A percentile compares a stretch with the other conserved stretches of the same genome.
These are phyloP conservation scores for Citrullus amarus DNA, from an alignment of 306 rosid genomes.

Conservation along the genomic window DNA sequence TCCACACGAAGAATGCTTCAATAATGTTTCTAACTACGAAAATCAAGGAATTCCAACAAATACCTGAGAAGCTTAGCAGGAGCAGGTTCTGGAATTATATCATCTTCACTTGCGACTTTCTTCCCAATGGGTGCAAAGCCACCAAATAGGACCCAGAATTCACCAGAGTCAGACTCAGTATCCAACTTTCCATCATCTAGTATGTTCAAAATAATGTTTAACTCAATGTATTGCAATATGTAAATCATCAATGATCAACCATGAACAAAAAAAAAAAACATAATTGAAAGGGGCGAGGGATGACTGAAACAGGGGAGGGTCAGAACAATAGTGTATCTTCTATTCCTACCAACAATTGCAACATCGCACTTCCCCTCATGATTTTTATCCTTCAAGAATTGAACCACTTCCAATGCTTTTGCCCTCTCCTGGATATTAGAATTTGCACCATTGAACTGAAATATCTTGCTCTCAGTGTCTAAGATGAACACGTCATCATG, in stretches of 20 bases:
- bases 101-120: conserved; percentile 77
- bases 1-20: background rate
- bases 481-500: conserved; percentile 97
- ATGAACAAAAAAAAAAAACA: conserved; percentile 11
- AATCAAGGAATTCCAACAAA: background rate
- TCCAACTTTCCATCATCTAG: conserved; percentile 98
- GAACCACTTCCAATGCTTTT: conserved; percentile 90
- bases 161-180: conserved; percentile 98
- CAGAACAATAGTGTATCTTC: background rate
- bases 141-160: conserved; percentile 98
- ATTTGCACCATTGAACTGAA: conserved; percentile 96
- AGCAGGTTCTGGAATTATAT: conserved; percentile 65
- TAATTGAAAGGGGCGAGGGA: background rate
- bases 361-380: conserved; percentile 79
- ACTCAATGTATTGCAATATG: background rate
- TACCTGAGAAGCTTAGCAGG: conserved; percentile 88
- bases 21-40: background rate
- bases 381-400: conserved; percentile 87
- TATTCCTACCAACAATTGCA: conserved; percentile 85
- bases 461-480: conserved; percentile 73
- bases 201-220: conserved; percentile 13
- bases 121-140: conserved; percentile 99
- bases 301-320: background rate
- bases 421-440: conserved; percentile 99
- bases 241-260: conserved; percentile 13